Base-by-base conservation (phyloP, 2,329 filamentous ascomycete species). In the Lecanicillium sp. region DNA sequence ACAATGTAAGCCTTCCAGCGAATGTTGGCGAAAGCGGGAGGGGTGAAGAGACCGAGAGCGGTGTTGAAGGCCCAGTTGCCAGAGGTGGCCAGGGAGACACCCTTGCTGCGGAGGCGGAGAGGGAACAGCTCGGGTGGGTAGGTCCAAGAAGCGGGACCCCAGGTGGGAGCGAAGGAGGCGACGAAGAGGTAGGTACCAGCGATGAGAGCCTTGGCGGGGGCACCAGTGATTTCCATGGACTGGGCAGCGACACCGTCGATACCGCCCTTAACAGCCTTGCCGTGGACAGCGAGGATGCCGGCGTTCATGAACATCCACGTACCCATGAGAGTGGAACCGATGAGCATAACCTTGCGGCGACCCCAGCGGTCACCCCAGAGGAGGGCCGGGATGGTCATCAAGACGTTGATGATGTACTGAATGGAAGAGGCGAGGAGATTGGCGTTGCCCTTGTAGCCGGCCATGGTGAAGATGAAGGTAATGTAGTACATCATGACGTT, bases 341-440 rank as follows among this genome's bases (percentile, higher is more conserved):
- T 65, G 41, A 86, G 78, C 50, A 87, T 74, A 7, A 86, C 71
- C 48, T 80, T 77, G 38, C 83, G 83, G 54, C 87, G 86, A 39
- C 87, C 87, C 81, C 84, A 87, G 48, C 74, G 72, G 56, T 93
- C 87, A 57, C 90, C 77, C 69, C 72, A 90, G 49, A 90, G 66
- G 20, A 91, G 74, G 1, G 86, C 86, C 0, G 86, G 84, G 3
- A 90, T 62, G 0, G 87, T 91, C 81, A 88, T 87, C 44, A 83
- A 51, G 2, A 91, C 86, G 62, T 90, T 90, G 70, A 91, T 87
- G 56, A 90, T 74, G 53, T 80, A 80, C 55, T 77, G 72, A 15
- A 81, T 75, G 4, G 72, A 75, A 0, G 76, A 77, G 1, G 75
- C 76, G 39, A 78, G 67, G 9, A 80, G 63, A 30, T 74, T 75